Evolutionary conservation across 75 land plant genomes (phyloP).

Genomic region (Pinus albicaulis): DNA sequence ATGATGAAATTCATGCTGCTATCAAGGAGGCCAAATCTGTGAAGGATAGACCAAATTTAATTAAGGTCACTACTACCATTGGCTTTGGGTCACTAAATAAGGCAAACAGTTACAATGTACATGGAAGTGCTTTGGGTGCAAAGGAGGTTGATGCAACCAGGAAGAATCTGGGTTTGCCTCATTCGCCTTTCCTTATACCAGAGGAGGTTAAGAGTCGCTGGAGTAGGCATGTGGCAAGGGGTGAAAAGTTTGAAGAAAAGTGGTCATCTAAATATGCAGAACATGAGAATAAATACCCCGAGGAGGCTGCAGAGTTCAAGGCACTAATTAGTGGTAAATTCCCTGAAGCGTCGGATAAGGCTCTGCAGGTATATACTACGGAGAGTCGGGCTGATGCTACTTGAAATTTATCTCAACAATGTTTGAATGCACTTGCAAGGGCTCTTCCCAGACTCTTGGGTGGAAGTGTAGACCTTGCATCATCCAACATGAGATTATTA

Average conservation of each 20-base stretch:
- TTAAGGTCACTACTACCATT: constrained; percentile 81
- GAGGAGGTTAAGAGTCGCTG: constrained; percentile 93
- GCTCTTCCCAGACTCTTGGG: constrained; percentile 84
- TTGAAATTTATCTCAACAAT: constrained; percentile 47
- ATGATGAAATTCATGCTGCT: constrained; percentile 30
- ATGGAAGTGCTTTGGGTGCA: constrained; percentile 71
- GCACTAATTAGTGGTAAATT: constrained; percentile 47
- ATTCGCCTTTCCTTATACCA: constrained; percentile 86
- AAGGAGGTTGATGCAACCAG: constrained; percentile 96
- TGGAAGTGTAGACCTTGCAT: constrained; percentile 85
- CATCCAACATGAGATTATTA: constrained; percentile 82
- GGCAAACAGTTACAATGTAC: constrained; percentile 82
- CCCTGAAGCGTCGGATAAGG: constrained; percentile 70
- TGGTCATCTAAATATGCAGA: constrained; percentile 86
- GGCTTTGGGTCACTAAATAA: constrained; percentile 96
- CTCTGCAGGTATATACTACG: constrained; percentile 70
- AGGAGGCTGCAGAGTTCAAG: constrained; percentile 66
- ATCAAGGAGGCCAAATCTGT: constrained; percentile 43
- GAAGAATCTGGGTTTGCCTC: constrained; percentile 81
- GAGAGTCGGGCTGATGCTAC: constrained; percentile 15
- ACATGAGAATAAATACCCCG: constrained; percentile 65
- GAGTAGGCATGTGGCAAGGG: constrained; percentile 74
- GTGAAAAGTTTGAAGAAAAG: constrained; percentile 79
- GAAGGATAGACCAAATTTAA: constrained; percentile 38
- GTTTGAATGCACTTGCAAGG: constrained; percentile 64